Percentiles rank a stretch among this genome's conserved stretches.
Conservation (phyloP, 2,329 filamentous ascomycete species). For the Fusarium sp. region DNA sequence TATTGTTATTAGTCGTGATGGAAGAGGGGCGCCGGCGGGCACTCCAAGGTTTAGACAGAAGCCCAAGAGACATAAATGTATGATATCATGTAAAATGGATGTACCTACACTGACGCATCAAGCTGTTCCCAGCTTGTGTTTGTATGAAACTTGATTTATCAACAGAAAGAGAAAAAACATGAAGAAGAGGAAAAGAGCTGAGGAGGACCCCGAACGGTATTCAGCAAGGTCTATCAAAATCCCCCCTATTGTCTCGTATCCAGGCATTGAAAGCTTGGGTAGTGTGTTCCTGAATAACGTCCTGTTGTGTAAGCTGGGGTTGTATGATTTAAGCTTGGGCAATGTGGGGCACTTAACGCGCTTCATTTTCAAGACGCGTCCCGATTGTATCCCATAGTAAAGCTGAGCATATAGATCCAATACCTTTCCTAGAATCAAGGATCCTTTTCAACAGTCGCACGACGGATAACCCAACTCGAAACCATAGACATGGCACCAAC, state of each 20-base stretch:
- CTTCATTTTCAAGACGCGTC: conserved; percentile 27
- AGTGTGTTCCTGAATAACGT: background rate
- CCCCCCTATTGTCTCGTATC: background rate
- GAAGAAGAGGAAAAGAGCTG: background rate
- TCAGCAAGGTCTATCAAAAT: background rate
- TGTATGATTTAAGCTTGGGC: background rate
- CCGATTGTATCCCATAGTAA: background rate
- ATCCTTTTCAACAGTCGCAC: background rate
- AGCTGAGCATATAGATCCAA: background rate
- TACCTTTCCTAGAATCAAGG: background rate
- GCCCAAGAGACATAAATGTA: background rate
- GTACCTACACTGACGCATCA: background rate
- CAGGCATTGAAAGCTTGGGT: background rate
- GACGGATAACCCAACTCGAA: background rate
- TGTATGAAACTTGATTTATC: background rate
- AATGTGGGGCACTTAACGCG: conserved; percentile 39
- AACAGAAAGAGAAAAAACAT: background rate
- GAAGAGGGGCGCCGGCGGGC: background rate
- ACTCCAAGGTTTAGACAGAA: background rate
- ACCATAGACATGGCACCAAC: conserved; percentile 70
- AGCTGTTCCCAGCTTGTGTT: background rate
- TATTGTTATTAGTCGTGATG: conserved; percentile 5
- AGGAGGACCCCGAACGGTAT: background rate
- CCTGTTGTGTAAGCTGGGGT: background rate
- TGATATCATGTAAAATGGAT: background rate